Evolutionary conservation across 495 filamentous ascomycete genomes (phyloP), one percentile per base, ranked within the genome.

Genomic region (Podospora conica): DNA sequence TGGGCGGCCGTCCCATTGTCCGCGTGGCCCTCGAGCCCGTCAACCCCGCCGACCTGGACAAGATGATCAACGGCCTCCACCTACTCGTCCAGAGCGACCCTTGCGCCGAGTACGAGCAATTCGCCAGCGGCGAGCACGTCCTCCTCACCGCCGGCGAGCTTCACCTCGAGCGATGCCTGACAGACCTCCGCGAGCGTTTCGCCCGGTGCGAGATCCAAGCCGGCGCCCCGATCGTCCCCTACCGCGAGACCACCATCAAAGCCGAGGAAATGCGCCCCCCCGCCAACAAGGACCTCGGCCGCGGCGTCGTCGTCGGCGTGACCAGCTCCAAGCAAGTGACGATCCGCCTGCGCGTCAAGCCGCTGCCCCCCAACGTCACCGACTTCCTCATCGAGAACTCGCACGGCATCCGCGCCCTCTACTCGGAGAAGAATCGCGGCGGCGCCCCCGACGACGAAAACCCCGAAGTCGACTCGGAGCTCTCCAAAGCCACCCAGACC

Each of bases 201-300:
- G 95, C 95, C 4, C 88, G 86, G 68, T 97, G 96, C 68, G 95
- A 99, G 65, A 96, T 99, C 63, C 95, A 98, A 69, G 90, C 90
- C 62, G 91, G 93, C 62, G 90, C 90, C 31, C 92, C 96, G 2
- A 98, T 98, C 61, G 95, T 99, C 6, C 95, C 95, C 8, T 99
- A 96, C 76, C 85, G 93, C 21, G 95, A 99, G 76, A 92, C 91
- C 3, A 97, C 96, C 55, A 88, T 96, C 33, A 84, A 85, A 57
- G 91, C 89, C 1, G 82, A 88, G 18, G 95, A 98, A 74, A 98
- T 98, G 95, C 86, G 92, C 2, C 86, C 93, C 0, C 90, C 92
- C 0, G 93, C 83, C 67, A 90, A 94, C 70, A 90, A 92, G 65
- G 91, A 94, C 4, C 79, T 97, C 23, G 92, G 93, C n/a, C 84